Evolutionary conservation across 2,329 filamentous ascomycete genomes (phyloP).

Genomic region (Tolypocladium tropicale): DNA sequence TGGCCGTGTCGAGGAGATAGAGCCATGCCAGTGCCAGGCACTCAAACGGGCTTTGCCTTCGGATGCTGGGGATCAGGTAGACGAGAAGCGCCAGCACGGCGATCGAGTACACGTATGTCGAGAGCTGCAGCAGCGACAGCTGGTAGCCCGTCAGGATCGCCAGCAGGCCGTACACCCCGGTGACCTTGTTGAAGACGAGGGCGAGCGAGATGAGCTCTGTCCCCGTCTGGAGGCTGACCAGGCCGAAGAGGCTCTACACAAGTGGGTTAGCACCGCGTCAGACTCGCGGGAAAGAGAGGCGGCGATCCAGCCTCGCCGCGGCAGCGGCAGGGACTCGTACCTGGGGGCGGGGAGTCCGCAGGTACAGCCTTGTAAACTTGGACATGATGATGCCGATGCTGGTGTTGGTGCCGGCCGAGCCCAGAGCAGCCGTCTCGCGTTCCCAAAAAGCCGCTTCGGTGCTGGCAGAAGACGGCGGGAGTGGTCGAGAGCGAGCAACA

Average conservation of each 20-base stretch:
- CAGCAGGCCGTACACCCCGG: slow-evolving; percentile 81
- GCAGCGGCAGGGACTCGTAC: slow-evolving; percentile 16
- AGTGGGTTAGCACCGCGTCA: slow-evolving; percentile 5
- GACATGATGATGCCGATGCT: slow-evolving; percentile 17
- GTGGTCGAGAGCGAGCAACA: background rate
- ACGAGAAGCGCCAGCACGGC: slow-evolving; percentile 56
- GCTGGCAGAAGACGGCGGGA: background rate
- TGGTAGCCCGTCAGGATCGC: slow-evolving; percentile 80
- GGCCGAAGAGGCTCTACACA: slow-evolving; percentile 67
- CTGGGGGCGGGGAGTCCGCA: slow-evolving; percentile 29
- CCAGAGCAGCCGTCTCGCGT: background rate
- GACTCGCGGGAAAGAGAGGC: background rate
- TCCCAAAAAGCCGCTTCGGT: background rate
- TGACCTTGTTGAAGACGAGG: slow-evolving; percentile 84
- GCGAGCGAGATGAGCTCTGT: slow-evolving; percentile 76
- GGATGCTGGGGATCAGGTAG: slow-evolving; percentile 69
- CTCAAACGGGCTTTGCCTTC: slow-evolving; percentile 67
- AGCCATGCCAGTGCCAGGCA: slow-evolving; percentile 75
- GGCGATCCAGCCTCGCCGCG: background rate
- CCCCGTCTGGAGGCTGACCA: slow-evolving; percentile 78
- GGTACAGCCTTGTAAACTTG: slow-evolving; percentile 23
- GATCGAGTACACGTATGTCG: slow-evolving; percentile 86
- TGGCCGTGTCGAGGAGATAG: slow-evolving; percentile 70
- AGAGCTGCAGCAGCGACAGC: slow-evolving; percentile 73
- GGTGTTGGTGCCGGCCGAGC: background rate